A percentile compares a stretch with the other conserved stretches of the same genome.
These are phyloP conservation scores for Penicillium bialowiezense DNA, from an alignment of 495 filamentous ascomycete genomes.

Conservation along the genomic window DNA sequence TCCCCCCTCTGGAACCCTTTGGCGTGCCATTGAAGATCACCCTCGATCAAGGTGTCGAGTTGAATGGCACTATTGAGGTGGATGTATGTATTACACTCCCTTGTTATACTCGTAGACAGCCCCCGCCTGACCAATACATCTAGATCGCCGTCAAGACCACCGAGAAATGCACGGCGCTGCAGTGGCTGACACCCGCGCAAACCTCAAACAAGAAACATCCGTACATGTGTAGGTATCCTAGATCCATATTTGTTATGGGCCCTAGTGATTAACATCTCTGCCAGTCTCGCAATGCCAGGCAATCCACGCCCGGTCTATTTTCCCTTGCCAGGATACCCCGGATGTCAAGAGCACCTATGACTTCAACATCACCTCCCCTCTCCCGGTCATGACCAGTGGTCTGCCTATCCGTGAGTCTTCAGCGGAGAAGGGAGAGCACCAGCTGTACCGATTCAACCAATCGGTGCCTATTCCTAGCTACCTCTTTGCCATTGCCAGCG, in stretches of 20 bases:
- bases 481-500: constrained; percentile 86
- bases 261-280: not conserved
- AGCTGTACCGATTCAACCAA: constrained; percentile 79
- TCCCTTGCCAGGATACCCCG: constrained; percentile 96
- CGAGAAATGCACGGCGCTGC: constrained; percentile 81
- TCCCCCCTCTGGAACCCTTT: constrained; percentile 66
- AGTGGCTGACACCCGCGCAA: constrained; percentile 89
- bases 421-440: constrained; percentile 38
- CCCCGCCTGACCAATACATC: too few species aligned
- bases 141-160: constrained; percentile 68
- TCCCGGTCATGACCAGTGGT: constrained; percentile 86
- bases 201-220: constrained; percentile 90
- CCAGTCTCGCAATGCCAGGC: constrained; percentile 92
- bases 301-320: constrained; percentile 88
- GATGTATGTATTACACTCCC: constrained; percentile 44
- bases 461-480: constrained; percentile 92
- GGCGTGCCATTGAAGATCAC: constrained; percentile 76
- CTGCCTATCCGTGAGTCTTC: constrained; percentile 58
- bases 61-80: constrained; percentile 61
- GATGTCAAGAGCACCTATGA: constrained; percentile 89
- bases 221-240: constrained; percentile 72
- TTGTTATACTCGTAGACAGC: too few species aligned
- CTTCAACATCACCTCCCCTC: constrained; percentile 81
- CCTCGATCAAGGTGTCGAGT: constrained; percentile 59
- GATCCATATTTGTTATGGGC: not conserved